Percentiles rank a stretch among this genome's conserved stretches.
These are phyloP conservation scores for Aspergillus sergii DNA, from an alignment of 2,329 filamentous ascomycete genomes.

Conservation along the genomic window DNA sequence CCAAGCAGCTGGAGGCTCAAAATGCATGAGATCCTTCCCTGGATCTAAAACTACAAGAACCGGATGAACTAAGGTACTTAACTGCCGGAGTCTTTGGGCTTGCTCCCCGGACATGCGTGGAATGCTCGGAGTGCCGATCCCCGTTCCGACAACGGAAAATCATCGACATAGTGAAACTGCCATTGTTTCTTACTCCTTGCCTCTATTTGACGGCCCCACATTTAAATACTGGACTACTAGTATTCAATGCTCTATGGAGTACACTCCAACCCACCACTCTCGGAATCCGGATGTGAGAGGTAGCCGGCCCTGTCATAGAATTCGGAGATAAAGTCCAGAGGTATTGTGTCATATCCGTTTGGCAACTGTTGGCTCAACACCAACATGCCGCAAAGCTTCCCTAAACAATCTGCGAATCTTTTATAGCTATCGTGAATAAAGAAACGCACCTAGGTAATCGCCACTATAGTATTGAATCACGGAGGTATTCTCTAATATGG, in stretches of 20 bases:
- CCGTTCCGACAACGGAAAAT: not conserved
- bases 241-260: too few species aligned
- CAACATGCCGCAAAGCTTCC: too few species aligned
- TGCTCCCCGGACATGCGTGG: not conserved
- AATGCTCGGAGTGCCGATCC: too few species aligned
- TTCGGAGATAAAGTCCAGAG: not conserved
- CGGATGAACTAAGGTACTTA: not conserved
- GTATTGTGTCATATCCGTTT: too few species aligned
- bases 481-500: too few species aligned
- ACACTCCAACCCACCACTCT: not conserved
- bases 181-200: too few species aligned
- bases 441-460: accelerated
- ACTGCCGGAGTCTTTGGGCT: not conserved
- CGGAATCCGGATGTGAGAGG: not conserved
- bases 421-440: accelerated
- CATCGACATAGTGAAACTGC: not conserved
- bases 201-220: not conserved
- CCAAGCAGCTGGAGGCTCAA: not conserved
- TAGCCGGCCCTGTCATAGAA: not conserved
- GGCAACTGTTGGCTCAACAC: too few species aligned
- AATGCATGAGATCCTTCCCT: not conserved
- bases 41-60: not conserved
- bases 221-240: not conserved
- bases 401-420: too few species aligned
- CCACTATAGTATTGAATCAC: too few species aligned